These are phyloP conservation scores for Talaromyces islandicus DNA, from an alignment of 2,329 filamentous ascomycete species.

Conservation along the genomic window DNA sequence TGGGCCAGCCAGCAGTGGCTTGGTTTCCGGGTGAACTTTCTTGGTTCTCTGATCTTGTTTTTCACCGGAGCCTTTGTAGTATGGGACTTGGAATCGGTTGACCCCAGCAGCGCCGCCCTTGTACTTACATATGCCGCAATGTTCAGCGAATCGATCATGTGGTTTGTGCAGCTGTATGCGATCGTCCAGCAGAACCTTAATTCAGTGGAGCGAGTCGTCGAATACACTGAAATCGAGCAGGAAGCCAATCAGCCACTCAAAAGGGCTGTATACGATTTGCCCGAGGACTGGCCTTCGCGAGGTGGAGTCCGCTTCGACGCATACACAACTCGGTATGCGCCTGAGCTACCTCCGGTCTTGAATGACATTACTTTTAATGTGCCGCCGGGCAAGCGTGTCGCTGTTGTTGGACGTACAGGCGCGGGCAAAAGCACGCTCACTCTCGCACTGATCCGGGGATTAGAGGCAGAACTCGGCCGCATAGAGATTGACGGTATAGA, in stretches of 20 bases:
- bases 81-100: neutral
- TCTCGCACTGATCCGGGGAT: constrained; percentile 25
- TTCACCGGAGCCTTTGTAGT: constrained; percentile 4
- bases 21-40: neutral
- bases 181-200: constrained; percentile 5
- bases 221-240: neutral
- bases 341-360: constrained; percentile 14
- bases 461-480: constrained; percentile 20
- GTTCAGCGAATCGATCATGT: neutral
- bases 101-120: neutral
- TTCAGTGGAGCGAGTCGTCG: neutral
- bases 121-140: constrained; percentile 1
- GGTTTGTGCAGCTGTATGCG: constrained; percentile 1
- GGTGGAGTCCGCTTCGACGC: neutral
- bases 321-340: neutral
- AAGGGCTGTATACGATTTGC: neutral
- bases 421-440: constrained; percentile 29
- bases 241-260: neutral
- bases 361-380: constrained; percentile 21
- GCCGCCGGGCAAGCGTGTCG: constrained; percentile 22
- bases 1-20: neutral
- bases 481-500: constrained; percentile 24
- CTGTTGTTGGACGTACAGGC: constrained; percentile 29
- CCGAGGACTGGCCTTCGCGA: neutral
- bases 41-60: neutral